These are phyloP conservation scores for Gaultheria prostrata DNA, from an alignment of 148 eudicot species.

Conservation along the genomic window DNA sequence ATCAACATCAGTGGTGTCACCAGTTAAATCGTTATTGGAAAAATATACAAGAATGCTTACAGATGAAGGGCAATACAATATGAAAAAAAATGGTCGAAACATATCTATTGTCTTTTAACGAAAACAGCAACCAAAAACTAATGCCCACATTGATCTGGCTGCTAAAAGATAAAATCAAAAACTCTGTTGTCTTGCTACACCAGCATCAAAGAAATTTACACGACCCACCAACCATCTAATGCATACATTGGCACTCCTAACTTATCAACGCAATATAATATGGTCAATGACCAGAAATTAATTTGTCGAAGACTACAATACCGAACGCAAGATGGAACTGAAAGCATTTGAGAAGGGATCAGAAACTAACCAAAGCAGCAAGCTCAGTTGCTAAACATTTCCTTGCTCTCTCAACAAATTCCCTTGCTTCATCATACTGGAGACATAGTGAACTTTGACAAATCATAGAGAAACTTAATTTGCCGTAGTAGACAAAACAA, in stretches of 20 bases:
- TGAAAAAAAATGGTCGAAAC: not conserved
- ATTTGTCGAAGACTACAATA: not conserved
- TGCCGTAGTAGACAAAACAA: not conserved
- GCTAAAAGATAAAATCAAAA: not conserved
- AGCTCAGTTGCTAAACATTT: slow-evolving; percentile 94
- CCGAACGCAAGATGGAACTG: not conserved
- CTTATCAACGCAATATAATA: not conserved
- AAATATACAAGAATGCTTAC: not conserved
- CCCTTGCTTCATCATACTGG: slow-evolving; percentile 97
- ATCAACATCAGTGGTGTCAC: not conserved
- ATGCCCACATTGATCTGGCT: not conserved
- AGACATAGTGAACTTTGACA: slow-evolving; percentile 15
- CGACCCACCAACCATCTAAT: slow-evolving; percentile 4
- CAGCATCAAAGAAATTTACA: not conserved
- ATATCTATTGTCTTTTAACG: not conserved
- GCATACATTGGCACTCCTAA: not conserved
- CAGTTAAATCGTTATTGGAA: not conserved
- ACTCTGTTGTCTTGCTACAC: not conserved
- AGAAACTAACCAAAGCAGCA: slow-evolving; percentile 81
- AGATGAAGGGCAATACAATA: not conserved
- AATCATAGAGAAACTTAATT: not conserved
- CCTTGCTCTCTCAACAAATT: slow-evolving; percentile 93
- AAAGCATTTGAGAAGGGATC: slow-evolving; percentile 3
- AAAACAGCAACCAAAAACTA: not conserved
- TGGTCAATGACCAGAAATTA: not conserved